These are phyloP conservation scores for Thielaviopsis euricoi DNA, from an alignment of 2,329 filamentous ascomycete species.

Conservation along the genomic window DNA sequence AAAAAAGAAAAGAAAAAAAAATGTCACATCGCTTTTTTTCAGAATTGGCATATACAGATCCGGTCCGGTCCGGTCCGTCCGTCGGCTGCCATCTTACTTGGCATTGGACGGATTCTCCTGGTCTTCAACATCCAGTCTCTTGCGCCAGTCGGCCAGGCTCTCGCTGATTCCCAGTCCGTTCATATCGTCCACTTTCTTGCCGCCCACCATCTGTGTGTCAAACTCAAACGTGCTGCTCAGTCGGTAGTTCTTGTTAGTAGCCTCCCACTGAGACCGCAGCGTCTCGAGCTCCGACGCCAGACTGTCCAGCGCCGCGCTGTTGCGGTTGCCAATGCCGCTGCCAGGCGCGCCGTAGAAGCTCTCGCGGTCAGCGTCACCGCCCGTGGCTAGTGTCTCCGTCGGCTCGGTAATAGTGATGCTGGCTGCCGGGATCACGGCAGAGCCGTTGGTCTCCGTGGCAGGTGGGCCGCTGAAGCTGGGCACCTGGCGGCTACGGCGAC, in stretches of 20 bases:
- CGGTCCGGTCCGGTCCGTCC: too few relatives aligned
- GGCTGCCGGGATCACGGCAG: slow-evolving; percentile 15
- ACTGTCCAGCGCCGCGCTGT: slow-evolving; percentile 64
- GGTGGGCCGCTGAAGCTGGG: slow-evolving; percentile 21
- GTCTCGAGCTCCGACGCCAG: slow-evolving; percentile 85
- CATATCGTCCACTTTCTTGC: slow-evolving; percentile 29
- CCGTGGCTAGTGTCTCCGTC: neutral
- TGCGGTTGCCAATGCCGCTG: slow-evolving; percentile 32
- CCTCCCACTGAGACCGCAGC: slow-evolving; percentile 83
- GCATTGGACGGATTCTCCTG: slow-evolving; percentile 18
- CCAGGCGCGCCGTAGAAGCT: slow-evolving; percentile 47
- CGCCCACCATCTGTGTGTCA: slow-evolving; percentile 30
- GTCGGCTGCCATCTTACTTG: neutral
- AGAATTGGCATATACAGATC: neutral
- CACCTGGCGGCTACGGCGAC: slow-evolving; percentile 52
- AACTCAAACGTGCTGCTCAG: slow-evolving; percentile 83
- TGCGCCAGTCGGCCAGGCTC: slow-evolving; percentile 65
- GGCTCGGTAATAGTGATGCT: slow-evolving; percentile 5
- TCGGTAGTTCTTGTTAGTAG: slow-evolving; percentile 86
- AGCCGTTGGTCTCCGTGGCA: slow-evolving; percentile 22
- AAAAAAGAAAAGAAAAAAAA: slow-evolving; percentile 6
- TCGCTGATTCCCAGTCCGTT: slow-evolving; percentile 41
- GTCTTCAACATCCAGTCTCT: slow-evolving; percentile 47
- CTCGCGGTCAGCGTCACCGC: slow-evolving; percentile 33
- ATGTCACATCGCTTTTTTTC: neutral